phyloP scores from a whole-genome alignment of 768 basidiomycete genomes.

The Chalciporus piperatus region DNA sequence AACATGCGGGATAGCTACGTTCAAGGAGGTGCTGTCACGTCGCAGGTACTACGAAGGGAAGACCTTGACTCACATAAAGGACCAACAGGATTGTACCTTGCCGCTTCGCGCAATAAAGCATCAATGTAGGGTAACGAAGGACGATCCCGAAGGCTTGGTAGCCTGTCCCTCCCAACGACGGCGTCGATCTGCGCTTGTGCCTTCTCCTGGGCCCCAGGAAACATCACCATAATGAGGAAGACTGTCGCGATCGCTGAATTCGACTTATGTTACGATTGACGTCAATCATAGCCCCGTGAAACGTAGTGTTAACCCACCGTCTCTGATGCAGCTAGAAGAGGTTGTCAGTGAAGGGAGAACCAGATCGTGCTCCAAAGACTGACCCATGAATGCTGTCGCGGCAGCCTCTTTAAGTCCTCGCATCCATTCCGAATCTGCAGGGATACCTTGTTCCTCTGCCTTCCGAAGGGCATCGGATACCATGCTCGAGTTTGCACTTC shows the following conservation, averaged over 20 bases:
- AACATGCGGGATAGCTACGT: conserved; percentile 26
- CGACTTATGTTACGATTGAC: conserved; percentile 1
- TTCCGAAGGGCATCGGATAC: conserved; percentile 3
- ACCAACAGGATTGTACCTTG: conserved; percentile 3
- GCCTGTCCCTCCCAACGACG: conserved; percentile 1
- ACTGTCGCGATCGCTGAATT: conserved; percentile 21
- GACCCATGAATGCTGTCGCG: conserved; percentile 13
- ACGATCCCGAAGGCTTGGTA: conserved; percentile 11
- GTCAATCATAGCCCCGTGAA: background rate
- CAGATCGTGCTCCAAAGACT: background rate
- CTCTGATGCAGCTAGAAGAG: conserved; percentile 9
- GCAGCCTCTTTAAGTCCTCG: conserved; percentile 10
- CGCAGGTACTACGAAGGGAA: background rate
- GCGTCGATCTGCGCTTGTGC: conserved; percentile 13
- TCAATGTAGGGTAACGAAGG: conserved; percentile 12
- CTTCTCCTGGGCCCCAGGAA: conserved; percentile 8
- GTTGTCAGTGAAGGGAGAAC: background rate
- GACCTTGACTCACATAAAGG: conserved; percentile 9
- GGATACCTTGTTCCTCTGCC: background rate
- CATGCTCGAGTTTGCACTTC: conserved; percentile 2
- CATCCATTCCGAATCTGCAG: conserved; percentile 4
- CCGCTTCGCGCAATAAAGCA: conserved; percentile 12
- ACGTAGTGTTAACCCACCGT: conserved; percentile 8
- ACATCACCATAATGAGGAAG: conserved; percentile 9
- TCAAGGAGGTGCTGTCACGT: background rate